These are phyloP conservation scores for Trypanosoma melophagium DNA, from an alignment of 208 protist genomes.

Conservation along the genomic window DNA sequence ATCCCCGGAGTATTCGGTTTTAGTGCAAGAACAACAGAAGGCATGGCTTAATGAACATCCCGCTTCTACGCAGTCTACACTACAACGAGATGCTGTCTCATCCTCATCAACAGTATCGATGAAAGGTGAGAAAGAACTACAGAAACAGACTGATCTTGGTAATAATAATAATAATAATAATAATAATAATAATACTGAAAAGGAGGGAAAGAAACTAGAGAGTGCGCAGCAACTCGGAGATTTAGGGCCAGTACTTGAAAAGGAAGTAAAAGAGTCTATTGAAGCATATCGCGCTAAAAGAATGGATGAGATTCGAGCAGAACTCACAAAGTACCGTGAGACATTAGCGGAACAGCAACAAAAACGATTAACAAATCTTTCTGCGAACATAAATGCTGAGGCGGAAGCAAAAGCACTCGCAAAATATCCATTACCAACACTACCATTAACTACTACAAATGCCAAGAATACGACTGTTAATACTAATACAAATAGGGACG, in stretches of 20 bases:
- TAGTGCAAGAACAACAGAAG: slow-evolving; percentile 37
- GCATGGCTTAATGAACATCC: slow-evolving; percentile 51
- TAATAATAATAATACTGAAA: slow-evolving; percentile 19
- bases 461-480: too few relatives aligned
- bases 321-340: slow-evolving; percentile 4
- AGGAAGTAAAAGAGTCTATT: slow-evolving; percentile 6
- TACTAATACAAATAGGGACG: too few relatives aligned
- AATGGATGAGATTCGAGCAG: slow-evolving; percentile 9
- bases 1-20: slow-evolving; percentile 30
- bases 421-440: not conserved
- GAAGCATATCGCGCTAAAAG: slow-evolving; percentile 16
- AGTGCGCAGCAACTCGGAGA: slow-evolving; percentile 27
- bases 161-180: too few relatives aligned
- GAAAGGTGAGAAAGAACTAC: slow-evolving; percentile 40
- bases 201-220: slow-evolving; percentile 16
- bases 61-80: slow-evolving; percentile 10
- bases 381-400: slow-evolving; percentile 1
- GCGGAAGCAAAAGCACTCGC: not conserved
- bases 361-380: not conserved
- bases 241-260: slow-evolving; percentile 22
- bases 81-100: slow-evolving; percentile 32
- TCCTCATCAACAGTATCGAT: slow-evolving; percentile 27
- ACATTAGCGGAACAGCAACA: slow-evolving; percentile 4
- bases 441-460: too few relatives aligned
- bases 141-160: too few relatives aligned